phyloP scores from a whole-genome alignment of 768 basidiomycete genomes.

The Termitomyces sp. region DNA sequence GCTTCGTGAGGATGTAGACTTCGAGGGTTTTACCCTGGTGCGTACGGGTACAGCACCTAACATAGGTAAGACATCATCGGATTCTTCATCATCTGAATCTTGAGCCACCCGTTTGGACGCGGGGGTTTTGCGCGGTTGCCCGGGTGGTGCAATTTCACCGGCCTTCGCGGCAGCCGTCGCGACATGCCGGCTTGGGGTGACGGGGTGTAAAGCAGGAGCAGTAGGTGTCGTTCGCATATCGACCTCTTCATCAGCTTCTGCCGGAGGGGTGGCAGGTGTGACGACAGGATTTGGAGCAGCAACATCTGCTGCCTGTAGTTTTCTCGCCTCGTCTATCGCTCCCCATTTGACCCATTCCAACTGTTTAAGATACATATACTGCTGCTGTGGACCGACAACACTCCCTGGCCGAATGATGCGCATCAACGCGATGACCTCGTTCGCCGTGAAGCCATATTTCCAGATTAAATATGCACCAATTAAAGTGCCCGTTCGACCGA shows the following conservation, averaged over 20 bases:
- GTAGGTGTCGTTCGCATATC: conserved; percentile 43
- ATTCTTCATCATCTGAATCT: conserved; percentile 68
- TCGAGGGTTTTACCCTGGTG: conserved; percentile 34
- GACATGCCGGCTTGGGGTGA: conserved; percentile 79
- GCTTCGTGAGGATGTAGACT: conserved; percentile 38
- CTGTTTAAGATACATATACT: conserved; percentile 94
- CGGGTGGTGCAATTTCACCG: conserved; percentile 68
- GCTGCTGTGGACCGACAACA: conserved; percentile 90
- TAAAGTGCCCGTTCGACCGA: conserved; percentile 93
- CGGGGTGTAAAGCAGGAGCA: conserved; percentile 48
- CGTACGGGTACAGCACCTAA: conserved; percentile 47
- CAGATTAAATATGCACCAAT: conserved; percentile 98
- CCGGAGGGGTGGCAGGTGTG: conserved; percentile 77
- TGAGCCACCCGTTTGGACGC: conserved; percentile 64
- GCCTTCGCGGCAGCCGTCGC: conserved; percentile 68
- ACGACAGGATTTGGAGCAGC: conserved; percentile 43
- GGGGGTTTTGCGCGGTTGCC: conserved; percentile 87
- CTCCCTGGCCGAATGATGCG: conserved; percentile 93
- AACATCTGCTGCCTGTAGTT: conserved; percentile 35
- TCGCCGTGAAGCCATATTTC: conserved; percentile 97
- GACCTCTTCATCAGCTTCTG: conserved; percentile 67
- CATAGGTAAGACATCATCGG: conserved; percentile 61
- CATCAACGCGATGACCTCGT: conserved; percentile 98
- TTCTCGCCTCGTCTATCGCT: conserved; percentile 76
- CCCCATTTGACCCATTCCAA: conserved; percentile 94